These are phyloP conservation scores for Epichloe sibirici DNA, from an alignment of 2,329 filamentous ascomycete species.

Conservation along the genomic window DNA sequence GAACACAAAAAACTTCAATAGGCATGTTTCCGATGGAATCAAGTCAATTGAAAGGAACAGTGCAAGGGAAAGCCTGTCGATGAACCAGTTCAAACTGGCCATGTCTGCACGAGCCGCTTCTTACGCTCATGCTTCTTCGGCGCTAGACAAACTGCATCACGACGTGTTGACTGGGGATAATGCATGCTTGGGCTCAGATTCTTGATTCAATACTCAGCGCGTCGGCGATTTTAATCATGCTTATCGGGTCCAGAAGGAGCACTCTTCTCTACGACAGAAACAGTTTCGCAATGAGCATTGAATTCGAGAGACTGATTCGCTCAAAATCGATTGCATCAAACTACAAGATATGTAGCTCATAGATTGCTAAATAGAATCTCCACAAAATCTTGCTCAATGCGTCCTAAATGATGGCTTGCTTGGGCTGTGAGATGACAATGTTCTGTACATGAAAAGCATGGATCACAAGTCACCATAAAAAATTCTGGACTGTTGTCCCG, in stretches of 20 bases:
- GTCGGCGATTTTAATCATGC: not conserved
- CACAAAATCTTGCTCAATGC: not conserved
- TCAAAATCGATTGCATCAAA: not conserved
- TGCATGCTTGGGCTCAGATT: too few species aligned
- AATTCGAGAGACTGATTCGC: not conserved
- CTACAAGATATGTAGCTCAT: not conserved
- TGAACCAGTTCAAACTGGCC: not conserved
- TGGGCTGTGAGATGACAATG: too few species aligned
- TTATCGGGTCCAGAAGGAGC: not conserved
- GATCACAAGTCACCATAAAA: too few species aligned
- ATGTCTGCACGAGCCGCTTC: not conserved
- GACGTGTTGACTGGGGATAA: not conserved
- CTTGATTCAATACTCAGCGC: not conserved
- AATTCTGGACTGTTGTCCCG: too few species aligned
- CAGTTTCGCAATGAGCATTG: not conserved
- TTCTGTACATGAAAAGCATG: too few species aligned
- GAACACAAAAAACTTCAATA: not conserved
- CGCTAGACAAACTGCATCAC: not conserved
- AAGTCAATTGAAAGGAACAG: not conserved
- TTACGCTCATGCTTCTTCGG: not conserved
- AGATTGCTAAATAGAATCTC: not conserved
- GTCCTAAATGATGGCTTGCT: not conserved
- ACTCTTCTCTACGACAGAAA: not conserved
- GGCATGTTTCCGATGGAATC: not conserved
- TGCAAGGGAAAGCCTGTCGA: not conserved